A percentile compares a stretch with the other conserved stretches of the same genome.
Evolutionary conservation across 2,329 filamentous ascomycete genomes (phyloP).

Genomic region (Botrytis porri): DNA sequence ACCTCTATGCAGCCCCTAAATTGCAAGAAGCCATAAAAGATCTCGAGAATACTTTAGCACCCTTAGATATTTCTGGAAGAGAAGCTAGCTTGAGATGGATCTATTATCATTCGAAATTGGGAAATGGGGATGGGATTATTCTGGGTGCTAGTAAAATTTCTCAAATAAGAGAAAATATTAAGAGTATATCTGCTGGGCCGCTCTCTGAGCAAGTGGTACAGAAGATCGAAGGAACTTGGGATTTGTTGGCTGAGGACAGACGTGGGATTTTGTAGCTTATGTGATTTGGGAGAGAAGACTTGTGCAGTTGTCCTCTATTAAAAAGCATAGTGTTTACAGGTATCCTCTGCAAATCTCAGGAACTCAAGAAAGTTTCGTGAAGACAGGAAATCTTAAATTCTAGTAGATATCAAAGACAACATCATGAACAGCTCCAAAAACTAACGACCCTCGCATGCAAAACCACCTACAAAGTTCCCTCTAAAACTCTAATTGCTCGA

Average conservation of each 20-base stretch:
- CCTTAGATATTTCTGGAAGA: neutral
- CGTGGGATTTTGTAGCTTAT: neutral
- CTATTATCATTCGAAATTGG: neutral
- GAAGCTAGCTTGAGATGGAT: constrained; percentile 8
- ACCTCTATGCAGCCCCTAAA: neutral
- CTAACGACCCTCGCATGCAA: neutral
- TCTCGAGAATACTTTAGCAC: neutral
- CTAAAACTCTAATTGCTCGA: neutral
- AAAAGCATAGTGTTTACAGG: neutral
- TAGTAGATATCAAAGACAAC: neutral
- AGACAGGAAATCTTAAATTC: neutral
- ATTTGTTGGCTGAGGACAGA: neutral
- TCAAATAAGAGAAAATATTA: neutral
- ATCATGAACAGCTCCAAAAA: no score
- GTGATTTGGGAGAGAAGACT: neutral
- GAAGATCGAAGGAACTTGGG: neutral
- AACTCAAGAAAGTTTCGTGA: rapidly evolving
- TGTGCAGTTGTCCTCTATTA: neutral
- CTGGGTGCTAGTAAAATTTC: neutral
- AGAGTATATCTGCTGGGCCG: neutral
- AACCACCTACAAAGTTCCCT: neutral
- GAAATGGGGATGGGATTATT: neutral
- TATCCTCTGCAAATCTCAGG: neutral
- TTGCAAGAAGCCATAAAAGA: neutral
- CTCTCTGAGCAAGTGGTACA: neutral